A percentile compares a stretch with the other conserved stretches of the same genome.
Conservation (phyloP, 345 rosid species). For the Kandelia obovata region DNA sequence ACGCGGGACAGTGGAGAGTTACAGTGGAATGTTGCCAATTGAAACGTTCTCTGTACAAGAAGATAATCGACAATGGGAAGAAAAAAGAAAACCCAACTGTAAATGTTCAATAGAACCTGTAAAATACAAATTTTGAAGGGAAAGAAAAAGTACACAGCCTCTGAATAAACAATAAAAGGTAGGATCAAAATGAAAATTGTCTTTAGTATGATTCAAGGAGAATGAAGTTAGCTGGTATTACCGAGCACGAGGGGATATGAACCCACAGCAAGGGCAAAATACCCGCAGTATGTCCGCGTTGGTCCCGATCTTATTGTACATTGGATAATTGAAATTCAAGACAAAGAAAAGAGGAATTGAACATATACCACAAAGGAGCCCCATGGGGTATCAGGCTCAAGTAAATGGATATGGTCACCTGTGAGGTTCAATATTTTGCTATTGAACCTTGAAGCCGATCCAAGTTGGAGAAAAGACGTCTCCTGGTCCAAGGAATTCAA, state of each 20-base stretch:
- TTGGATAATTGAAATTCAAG: background rate
- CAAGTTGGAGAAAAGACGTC: too few relatives aligned
- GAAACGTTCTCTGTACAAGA: too few relatives aligned
- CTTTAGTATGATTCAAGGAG: background rate
- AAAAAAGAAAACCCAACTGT: background rate
- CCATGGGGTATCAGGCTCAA: conserved; percentile 58
- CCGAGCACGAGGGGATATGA: conserved; percentile 53
- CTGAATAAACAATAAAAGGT: background rate
- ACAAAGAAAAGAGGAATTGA: background rate
- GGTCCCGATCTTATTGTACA: background rate
- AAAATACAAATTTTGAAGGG: background rate
- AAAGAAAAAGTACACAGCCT: background rate
- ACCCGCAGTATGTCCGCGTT: conserved; percentile 41
- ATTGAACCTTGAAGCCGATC: conserved; percentile 3
- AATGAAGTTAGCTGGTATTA: conserved; percentile 17
- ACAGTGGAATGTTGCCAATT: too few relatives aligned
- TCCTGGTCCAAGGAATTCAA: too few relatives aligned
- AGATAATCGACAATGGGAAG: too few relatives aligned
- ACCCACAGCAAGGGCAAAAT: conserved; percentile 45
- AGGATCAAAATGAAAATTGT: background rate
- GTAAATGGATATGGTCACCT: conserved; percentile 96
- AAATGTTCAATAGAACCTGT: background rate
- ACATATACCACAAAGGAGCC: conserved; percentile 70
- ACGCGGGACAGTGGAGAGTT: too few relatives aligned
- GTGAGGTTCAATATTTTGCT: conserved; percentile 4